Evolutionary conservation across 148 eudicot species (phyloP).

Genomic region (Chenopodium formosanum): DNA sequence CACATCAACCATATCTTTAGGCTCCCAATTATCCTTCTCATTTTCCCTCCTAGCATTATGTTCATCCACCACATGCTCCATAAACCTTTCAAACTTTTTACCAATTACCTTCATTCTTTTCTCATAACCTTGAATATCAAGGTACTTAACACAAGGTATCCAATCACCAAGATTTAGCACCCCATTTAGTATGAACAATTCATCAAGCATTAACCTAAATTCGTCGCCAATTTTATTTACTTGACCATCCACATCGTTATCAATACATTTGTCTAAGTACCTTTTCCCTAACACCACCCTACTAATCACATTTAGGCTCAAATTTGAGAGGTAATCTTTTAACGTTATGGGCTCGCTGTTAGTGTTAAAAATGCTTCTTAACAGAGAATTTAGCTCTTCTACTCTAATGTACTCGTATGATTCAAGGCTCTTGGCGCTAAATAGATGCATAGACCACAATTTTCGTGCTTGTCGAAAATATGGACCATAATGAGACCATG

Average conservation of each 20-base stretch:
- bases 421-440: constrained; percentile 65
- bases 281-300: constrained; percentile 82
- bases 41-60: constrained; percentile 47
- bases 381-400: constrained; percentile 54
- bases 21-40: constrained; percentile 30
- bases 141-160: constrained; percentile 62
- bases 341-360: constrained; percentile 32
- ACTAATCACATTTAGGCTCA: constrained; percentile 82
- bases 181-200: constrained; percentile 77
- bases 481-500: constrained; percentile 90
- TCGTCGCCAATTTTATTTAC: constrained; percentile 30
- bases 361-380: constrained; percentile 24
- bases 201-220: constrained; percentile 85
- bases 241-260: not conserved
- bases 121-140: constrained; percentile 89
- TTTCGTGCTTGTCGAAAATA: constrained; percentile 88
- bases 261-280: constrained; percentile 37
- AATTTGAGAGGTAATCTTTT: constrained; percentile 56
- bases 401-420: constrained; percentile 75
- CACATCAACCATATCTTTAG: constrained; percentile 84
- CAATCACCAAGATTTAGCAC: constrained; percentile 83
- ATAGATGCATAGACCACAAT: constrained; percentile 81
- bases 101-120: constrained; percentile 89
- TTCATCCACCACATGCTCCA: constrained; percentile 87
- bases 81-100: constrained; percentile 73